Evolutionary conservation across 208 protist genomes (phyloP).

Genomic region (Trypanosoma scelopori): DNA sequence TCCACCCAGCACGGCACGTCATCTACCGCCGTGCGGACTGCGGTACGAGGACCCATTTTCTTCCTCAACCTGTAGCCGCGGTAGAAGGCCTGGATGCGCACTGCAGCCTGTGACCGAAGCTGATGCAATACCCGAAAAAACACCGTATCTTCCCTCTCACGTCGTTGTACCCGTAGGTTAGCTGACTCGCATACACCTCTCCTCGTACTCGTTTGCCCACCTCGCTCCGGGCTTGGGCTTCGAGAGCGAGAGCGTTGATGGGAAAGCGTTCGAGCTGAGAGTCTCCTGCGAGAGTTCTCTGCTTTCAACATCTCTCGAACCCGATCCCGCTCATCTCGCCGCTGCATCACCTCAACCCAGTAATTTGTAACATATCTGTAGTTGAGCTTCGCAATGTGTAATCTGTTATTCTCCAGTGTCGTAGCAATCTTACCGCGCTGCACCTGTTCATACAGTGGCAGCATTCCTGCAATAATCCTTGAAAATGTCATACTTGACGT

Average conservation of each 20-base stretch:
- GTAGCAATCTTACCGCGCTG: constrained; percentile 38
- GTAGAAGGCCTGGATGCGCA: constrained; percentile 67
- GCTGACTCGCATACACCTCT: constrained; percentile 13
- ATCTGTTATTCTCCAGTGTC: constrained; percentile 33
- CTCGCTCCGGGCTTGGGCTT: too few species aligned
- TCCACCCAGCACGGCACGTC: constrained; percentile 9
- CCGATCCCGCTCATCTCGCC: constrained; percentile 41
- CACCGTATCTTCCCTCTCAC: constrained; percentile 64
- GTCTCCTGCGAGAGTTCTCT: background rate
- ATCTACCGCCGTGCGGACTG: background rate
- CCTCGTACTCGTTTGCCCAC: background rate
- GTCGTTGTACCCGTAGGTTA: constrained; percentile 25
- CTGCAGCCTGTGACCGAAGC: constrained; percentile 47
- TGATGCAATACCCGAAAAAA: constrained; percentile 61
- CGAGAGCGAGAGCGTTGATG: background rate
- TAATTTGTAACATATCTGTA: constrained; percentile 46
- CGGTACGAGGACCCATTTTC: background rate
- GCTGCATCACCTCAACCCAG: constrained; percentile 63
- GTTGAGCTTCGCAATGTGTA: constrained; percentile 34
- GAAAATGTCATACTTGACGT: constrained; percentile 52
- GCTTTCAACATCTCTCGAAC: background rate
- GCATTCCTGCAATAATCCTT: constrained; percentile 59
- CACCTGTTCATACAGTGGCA: constrained; percentile 59
- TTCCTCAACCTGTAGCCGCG: constrained; percentile 38
- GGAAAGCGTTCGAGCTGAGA: background rate